Evolutionary conservation across 352 stramenopile species (phyloP), one percentile per base, ranked within the genome.

Genomic region (Phytophthora macrochlamydospora): DNA sequence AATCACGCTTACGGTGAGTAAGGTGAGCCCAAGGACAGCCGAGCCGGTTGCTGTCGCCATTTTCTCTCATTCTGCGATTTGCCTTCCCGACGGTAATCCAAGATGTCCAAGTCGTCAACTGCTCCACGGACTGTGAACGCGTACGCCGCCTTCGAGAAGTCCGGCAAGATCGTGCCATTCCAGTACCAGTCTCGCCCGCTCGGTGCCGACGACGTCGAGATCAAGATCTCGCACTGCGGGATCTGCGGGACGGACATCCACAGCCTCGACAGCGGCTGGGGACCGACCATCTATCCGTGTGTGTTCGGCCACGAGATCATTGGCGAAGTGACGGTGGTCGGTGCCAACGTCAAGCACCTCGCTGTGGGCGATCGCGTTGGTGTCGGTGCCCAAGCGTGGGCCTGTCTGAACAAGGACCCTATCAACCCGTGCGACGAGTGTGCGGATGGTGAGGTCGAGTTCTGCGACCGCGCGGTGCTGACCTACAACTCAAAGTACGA

Each of bases 401-500:
- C 40, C 4, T 46, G 40, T 13, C 40, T 46, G 9, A 46, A 46
- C 14, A 46, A 46, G 40, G 40, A 46, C 40, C 40, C 40, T 13
- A n/a, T 24, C 12, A 46, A 4, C 8, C 40, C 40, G 12, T 46
- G 40, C 40, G 40, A 46, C 14, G 40, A 46, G 4, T 46, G 40
- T 13, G 40, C 40, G 4, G 40, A 46, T n/a, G 40, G 40, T 28
- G 40, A 46, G 40, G 18, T 24, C 12, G 40, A 7, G 4, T 46
- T 24, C 40, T 46, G 40, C 40, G 18, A 46, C 40, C 40, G 40
- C 40, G 12, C 40, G 40, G 67, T 76, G 14, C 62, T 42, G 30
- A 91, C 79, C 3, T 90, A 90, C 74, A 65, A 78, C 55, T 30
- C 35, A 61, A 57, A 35, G 59, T 70, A 62, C 40, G 45, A 49